phyloP scores from a whole-genome alignment of 73 alveolate species.

The Stentor roeselii region DNA sequence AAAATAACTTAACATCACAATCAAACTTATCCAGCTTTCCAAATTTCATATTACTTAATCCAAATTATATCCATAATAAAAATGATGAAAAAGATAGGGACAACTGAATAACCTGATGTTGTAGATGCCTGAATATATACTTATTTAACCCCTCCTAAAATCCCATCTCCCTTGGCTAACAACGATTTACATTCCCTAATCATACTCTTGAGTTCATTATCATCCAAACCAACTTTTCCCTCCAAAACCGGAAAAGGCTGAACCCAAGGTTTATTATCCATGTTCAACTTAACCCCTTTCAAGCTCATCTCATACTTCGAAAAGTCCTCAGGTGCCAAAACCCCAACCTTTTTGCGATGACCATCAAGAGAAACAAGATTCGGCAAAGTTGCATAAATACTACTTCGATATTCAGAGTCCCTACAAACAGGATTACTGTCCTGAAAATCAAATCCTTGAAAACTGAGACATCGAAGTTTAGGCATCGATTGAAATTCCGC shows the following conservation, averaged over 20 bases:
- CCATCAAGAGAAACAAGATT: background rate
- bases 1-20: too few species aligned
- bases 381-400: background rate
- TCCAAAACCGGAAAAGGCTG: background rate
- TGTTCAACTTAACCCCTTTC: background rate
- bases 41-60: background rate
- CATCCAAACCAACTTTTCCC: background rate
- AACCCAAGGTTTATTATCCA: slow-evolving; percentile 19
- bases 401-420: background rate
- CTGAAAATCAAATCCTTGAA: background rate
- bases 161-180: slow-evolving; percentile 9
- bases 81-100: slow-evolving; percentile 5
- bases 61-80: background rate
- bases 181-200: slow-evolving; percentile 16
- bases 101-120: slow-evolving; percentile 1
- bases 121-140: slow-evolving; percentile 2
- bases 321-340: background rate
- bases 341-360: background rate
- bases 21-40: too few species aligned
- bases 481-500: background rate
- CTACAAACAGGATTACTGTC: background rate
- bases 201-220: background rate
- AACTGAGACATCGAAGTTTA: background rate
- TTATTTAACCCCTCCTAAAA: background rate
- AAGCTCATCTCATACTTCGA: background rate